Evolutionary conservation across 2,329 filamentous ascomycete genomes (phyloP), one percentile per base, ranked within the genome.

Genomic region (Trichophyton schoenleinii): DNA sequence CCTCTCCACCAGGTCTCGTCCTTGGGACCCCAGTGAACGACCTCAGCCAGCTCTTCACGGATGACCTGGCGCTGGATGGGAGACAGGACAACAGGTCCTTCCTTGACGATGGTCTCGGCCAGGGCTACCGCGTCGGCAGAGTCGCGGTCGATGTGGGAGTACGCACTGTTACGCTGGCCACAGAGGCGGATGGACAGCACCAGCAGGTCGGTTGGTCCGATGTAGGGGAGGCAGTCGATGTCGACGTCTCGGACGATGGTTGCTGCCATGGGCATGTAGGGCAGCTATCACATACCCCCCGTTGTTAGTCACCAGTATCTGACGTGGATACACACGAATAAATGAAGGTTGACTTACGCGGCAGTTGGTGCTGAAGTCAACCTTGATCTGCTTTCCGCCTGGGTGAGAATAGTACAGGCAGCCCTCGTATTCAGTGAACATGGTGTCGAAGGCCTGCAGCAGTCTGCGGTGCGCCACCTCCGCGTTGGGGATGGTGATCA

Each of bases 301-400:
- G 6, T 22, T 28, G 46, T 28, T 18, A 44, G 41, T 5, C 41
- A 13, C 34, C 34, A 38, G 13, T 38, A 38, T n/a, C 15, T 46
- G 42, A 11, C 44, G 18, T 49, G 46, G 13, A 52, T 13, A 22
- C 55, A 25, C 18, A 13, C 25, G 7, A 38, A 15, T 15, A 28
- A 38, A 13, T 18, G 11, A 9, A 20, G n/a, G 22, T 7, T 34
- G 9, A 60, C 61, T 48, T 38, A 62, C 61, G 38, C 60, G 61
- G 58, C 61, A 62, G 18, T 62, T 52, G n/a, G 61, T 59, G 48
- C 48, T 62, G 41, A 62, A 60, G 57, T 62, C 58, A 36, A 62
- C 60, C 22, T 60, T 49, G 38, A 62, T 58, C 11, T 38, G 20
- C 38, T 62, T 60, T 18, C 61, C 61, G 22, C 25, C 8, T 3